A percentile compares a stretch with the other conserved stretches of the same genome.
phyloP scores from a whole-genome alignment of 805 yeast species.

The Huiozyma sinensis region DNA sequence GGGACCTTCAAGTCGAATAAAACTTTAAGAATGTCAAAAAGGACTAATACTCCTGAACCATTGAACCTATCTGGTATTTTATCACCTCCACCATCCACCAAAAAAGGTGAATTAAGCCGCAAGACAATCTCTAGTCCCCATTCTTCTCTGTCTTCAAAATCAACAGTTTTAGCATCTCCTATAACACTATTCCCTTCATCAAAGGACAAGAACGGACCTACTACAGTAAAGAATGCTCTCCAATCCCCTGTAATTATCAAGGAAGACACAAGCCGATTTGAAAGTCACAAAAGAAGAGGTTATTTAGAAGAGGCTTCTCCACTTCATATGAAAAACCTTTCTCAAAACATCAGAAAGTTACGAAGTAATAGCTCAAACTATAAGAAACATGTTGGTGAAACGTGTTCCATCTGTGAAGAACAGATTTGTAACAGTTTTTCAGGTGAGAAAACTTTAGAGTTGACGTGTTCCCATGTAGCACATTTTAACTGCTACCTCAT shows the following conservation, averaged over 20 bases:
- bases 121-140: background rate
- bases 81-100: constrained; percentile 20
- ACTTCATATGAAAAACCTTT: constrained; percentile 4
- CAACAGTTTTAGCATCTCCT: constrained; percentile 5
- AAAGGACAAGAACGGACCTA: constrained; percentile 4
- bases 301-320: constrained; percentile 19
- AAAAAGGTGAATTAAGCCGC: constrained; percentile 3
- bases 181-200: constrained; percentile 1
- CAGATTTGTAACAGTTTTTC: constrained; percentile 29
- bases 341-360: background rate
- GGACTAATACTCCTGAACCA: constrained; percentile 15
- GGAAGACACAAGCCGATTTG: background rate
- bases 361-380: constrained; percentile 7
- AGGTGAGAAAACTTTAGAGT: constrained; percentile 35
- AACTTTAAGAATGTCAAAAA: constrained; percentile 7
- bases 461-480: constrained; percentile 35
- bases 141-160: background rate
- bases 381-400: constrained; percentile 20
- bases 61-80: constrained; percentile 12
- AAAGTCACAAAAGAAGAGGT: background rate
- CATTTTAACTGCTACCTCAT: constrained; percentile 35
- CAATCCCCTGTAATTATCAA: background rate
- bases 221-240: constrained; percentile 1
- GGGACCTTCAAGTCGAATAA: constrained; percentile 4
- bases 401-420: constrained; percentile 38